Conservation (phyloP, 345 rosid genomes). For the Dimocarpus longan region DNA sequence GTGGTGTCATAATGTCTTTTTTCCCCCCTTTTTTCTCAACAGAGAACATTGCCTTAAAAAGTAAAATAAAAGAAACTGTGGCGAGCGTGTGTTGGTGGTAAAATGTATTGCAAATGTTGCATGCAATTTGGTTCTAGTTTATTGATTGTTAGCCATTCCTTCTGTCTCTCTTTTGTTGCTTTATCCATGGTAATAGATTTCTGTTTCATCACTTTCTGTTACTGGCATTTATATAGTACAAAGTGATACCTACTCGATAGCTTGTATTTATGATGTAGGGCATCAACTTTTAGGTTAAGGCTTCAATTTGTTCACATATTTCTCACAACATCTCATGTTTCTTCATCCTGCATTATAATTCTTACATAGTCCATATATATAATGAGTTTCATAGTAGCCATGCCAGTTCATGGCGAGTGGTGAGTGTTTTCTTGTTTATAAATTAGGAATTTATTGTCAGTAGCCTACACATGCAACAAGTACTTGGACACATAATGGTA, state of each 20-base stretch:
- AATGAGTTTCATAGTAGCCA: background rate
- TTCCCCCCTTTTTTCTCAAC: too few relatives aligned
- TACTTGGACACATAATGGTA: background rate
- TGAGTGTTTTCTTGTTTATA: background rate
- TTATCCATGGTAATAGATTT: background rate
- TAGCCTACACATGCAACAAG: background rate
- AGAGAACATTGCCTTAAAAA: background rate
- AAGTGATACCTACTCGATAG: background rate
- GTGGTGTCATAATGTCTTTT: background rate
- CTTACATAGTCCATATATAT: slow-evolving; percentile 5
- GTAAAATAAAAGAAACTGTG: background rate
- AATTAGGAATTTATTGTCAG: background rate
- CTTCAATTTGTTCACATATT: background rate
- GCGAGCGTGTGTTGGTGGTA: background rate
- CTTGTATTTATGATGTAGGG: background rate
- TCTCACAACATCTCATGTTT: background rate
- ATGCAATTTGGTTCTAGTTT: background rate
- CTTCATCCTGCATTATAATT: background rate
- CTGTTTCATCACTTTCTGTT: too few relatives aligned
- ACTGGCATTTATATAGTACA: background rate
- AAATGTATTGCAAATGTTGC: background rate
- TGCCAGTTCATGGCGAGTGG: background rate
- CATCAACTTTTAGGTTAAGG: background rate
- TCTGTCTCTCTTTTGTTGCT: background rate
- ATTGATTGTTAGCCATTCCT: background rate